These are phyloP conservation scores for Polyrhizophydium stewartii DNA, from an alignment of 371 early-diverging fungal species.

Conservation along the genomic window DNA sequence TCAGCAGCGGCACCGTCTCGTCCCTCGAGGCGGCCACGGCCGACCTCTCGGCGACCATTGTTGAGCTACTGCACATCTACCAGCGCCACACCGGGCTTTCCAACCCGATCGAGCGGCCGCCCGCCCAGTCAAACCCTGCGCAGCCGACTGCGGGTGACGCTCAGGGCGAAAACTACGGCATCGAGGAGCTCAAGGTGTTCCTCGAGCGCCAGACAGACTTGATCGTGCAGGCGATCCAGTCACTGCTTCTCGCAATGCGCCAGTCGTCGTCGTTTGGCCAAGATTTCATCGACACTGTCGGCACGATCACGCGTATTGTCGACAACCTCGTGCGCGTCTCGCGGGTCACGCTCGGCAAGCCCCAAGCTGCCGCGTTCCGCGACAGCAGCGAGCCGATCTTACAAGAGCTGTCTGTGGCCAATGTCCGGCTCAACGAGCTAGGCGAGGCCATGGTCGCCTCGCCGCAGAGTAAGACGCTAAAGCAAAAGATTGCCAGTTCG, in stretches of 20 bases:
- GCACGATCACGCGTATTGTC: conserved; percentile 66
- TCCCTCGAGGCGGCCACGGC: conserved; percentile 75
- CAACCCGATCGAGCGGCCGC: conserved; percentile 2
- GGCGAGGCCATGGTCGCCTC: conserved; percentile 47
- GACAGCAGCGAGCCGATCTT: conserved; percentile 49
- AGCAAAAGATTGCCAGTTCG: conserved; percentile 81
- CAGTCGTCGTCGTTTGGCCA: conserved; percentile 42
- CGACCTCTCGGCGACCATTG: conserved; percentile 68
- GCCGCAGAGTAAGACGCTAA: conserved; percentile 56
- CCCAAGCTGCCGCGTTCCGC: conserved; percentile 39
- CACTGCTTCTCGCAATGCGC: conserved; percentile 66
- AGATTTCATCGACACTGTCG: conserved; percentile 62
- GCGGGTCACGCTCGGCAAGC: conserved; percentile 32
- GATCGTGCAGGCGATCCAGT: conserved; percentile 85
- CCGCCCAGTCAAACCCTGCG: background rate
- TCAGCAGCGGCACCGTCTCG: conserved; percentile 52
- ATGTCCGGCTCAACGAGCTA: conserved; percentile 65
- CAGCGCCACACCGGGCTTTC: conserved; percentile 29
- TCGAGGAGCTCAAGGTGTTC: conserved; percentile 28
- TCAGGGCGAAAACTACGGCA: background rate
- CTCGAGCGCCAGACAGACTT: conserved; percentile 81
- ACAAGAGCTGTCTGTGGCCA: conserved; percentile 62
- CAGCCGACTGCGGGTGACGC: no score
- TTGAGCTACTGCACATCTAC: conserved; percentile 67
- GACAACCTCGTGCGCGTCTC: conserved; percentile 43